Conservation (phyloP, 2,329 filamentous ascomycete species). For the Corniculantispora saksenae region DNA sequence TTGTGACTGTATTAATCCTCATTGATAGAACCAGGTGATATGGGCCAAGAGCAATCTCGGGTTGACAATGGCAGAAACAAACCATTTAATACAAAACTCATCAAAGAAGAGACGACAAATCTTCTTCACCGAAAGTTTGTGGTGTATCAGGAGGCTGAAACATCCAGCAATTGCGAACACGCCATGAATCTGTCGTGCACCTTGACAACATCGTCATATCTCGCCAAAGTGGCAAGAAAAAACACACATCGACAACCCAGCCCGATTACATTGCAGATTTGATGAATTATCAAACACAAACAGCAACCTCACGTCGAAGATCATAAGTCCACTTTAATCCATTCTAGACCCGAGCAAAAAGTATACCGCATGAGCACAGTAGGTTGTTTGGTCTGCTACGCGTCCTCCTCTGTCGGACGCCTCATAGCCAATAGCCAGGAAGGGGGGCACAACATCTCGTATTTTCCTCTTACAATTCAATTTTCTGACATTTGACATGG, state of each 20-base stretch:
- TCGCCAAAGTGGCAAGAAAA: background rate
- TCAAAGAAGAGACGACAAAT: background rate
- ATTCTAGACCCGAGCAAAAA: background rate
- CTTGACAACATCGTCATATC: background rate
- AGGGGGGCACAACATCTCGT: background rate
- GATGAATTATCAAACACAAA: too few relatives aligned
- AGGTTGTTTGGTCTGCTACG: background rate
- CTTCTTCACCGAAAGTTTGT: background rate
- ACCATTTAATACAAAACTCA: background rate
- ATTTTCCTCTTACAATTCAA: background rate
- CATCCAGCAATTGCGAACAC: background rate
- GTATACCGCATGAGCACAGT: background rate
- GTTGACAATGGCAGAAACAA: too few relatives aligned
- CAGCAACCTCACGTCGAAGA: too few relatives aligned
- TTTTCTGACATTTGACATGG: background rate
- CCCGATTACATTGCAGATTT: too few relatives aligned
- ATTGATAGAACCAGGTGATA: background rate
- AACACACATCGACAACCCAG: background rate
- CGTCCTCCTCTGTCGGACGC: background rate
- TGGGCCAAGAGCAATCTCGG: too few relatives aligned
- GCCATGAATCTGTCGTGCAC: background rate
- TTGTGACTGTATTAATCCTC: background rate
- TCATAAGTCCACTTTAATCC: too few relatives aligned
- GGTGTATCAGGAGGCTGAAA: background rate
- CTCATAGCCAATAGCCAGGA: background rate